Conservation (phyloP, 2,329 filamentous ascomycete species). For the Epichloe sp. region DNA sequence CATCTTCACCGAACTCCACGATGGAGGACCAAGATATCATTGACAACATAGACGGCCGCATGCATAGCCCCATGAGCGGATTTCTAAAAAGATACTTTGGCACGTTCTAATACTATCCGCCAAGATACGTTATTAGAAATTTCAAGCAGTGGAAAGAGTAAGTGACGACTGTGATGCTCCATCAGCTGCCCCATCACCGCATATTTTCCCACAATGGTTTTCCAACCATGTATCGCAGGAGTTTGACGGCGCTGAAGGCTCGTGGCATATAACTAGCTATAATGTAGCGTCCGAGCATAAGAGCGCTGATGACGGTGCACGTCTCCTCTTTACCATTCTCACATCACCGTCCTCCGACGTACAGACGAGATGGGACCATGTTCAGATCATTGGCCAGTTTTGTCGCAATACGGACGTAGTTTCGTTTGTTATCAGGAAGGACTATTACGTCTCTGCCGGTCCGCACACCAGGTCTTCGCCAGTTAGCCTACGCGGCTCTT, state of each 20-base stretch:
- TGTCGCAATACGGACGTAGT: not conserved
- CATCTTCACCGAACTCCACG: too few relatives aligned
- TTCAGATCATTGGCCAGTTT: constrained; percentile 10
- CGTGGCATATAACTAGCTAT: too few relatives aligned
- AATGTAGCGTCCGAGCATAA: too few relatives aligned
- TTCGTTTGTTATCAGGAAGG: constrained; percentile 8
- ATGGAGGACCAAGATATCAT: too few relatives aligned
- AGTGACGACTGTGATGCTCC: not conserved
- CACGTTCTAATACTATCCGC: too few relatives aligned
- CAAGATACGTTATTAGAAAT: constrained; percentile 1
- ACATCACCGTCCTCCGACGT: not conserved
- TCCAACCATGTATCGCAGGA: constrained; percentile 5
- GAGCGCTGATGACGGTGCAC: too few relatives aligned
- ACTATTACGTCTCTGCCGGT: constrained; percentile 9
- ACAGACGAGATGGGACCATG: constrained; percentile 6
- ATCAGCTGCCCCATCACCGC: not conserved
- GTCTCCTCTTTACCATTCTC: not conserved
- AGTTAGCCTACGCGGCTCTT: constrained; percentile 19
- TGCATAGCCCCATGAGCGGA: too few relatives aligned
- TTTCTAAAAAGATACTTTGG: too few relatives aligned
- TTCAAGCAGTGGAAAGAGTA: not conserved
- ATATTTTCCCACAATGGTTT: constrained; percentile 9
- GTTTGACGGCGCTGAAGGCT: not conserved
- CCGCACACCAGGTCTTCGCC: constrained; percentile 15
- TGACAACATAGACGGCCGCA: too few relatives aligned